These are phyloP conservation scores for Trichophyton rubrum DNA, from an alignment of 2,329 filamentous ascomycete genomes.

Conservation along the genomic window DNA sequence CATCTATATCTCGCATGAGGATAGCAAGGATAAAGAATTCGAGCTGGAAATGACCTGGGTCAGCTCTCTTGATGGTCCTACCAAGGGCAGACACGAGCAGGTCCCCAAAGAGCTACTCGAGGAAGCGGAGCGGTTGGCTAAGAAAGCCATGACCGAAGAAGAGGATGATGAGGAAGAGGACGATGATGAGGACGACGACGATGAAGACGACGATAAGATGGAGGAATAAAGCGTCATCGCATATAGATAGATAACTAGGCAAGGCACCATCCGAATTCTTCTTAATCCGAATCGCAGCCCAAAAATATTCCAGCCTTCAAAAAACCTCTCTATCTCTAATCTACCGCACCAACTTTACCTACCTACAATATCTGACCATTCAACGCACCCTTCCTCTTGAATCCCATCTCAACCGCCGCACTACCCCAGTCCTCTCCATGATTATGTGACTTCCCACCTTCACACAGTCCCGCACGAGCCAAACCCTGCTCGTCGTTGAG, in stretches of 20 bases:
- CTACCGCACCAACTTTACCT: background rate
- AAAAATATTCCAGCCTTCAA: too few relatives aligned
- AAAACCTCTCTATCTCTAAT: background rate
- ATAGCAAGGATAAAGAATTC: conserved; percentile 99
- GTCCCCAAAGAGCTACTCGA: conserved; percentile 83
- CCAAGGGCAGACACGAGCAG: conserved; percentile 83
- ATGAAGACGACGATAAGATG: conserved; percentile 72
- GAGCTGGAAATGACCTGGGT: conserved; percentile 99
- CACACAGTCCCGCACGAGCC: conserved; percentile 63
- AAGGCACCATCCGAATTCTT: background rate
- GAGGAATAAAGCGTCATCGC: conserved; percentile 55
- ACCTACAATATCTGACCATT: conserved; percentile 47
- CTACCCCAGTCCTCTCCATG: conserved; percentile 94
- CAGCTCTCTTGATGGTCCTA: conserved; percentile 69
- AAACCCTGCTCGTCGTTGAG: conserved; percentile 78
- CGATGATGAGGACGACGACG: conserved; percentile 46
- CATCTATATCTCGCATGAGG: conserved; percentile 94
- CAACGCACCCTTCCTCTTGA: conserved; percentile 75
- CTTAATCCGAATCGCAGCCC: too few relatives aligned
- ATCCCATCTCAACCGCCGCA: conserved; percentile 85
- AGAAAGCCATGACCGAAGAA: conserved; percentile 81
- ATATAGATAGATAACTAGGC: background rate
- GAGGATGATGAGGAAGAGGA: conserved; percentile 62
- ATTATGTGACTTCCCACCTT: conserved; percentile 52
- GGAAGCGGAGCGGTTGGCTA: conserved; percentile 85